Conservation (phyloP, 1,284 basidiomycete genomes). For the Bjerkandera adusta region DNA sequence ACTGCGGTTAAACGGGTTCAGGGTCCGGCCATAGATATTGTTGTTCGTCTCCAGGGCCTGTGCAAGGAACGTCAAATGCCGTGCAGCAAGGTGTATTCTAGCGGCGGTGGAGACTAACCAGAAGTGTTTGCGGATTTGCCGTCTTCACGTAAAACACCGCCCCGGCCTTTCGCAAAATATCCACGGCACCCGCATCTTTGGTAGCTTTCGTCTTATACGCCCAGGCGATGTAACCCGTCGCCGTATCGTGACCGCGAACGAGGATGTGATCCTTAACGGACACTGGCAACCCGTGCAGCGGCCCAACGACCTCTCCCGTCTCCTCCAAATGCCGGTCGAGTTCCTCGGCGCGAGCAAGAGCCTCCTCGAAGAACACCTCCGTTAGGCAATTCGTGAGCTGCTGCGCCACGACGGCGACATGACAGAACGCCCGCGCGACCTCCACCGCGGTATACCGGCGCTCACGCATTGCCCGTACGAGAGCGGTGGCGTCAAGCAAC, state of each 20-base stretch:
- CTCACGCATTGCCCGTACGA: constrained; percentile 27
- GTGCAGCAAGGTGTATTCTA: too few species aligned
- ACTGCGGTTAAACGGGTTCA: constrained; percentile 53
- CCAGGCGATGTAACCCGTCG: constrained; percentile 52
- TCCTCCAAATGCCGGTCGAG: constrained; percentile 46
- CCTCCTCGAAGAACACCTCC: constrained; percentile 54
- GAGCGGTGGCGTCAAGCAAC: constrained; percentile 32
- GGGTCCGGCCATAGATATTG: constrained; percentile 50
- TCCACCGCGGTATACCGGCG: constrained; percentile 34
- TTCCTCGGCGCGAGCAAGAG: constrained; percentile 45
- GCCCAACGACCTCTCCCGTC: constrained; percentile 51
- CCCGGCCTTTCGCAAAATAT: constrained; percentile 47
- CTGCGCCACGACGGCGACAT: constrained; percentile 35
- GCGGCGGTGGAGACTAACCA: constrained; percentile 35
- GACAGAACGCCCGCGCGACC: constrained; percentile 33
- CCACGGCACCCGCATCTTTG: constrained; percentile 44
- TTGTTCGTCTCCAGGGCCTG: constrained; percentile 49
- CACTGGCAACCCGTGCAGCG: constrained; percentile 59
- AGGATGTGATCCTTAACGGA: constrained; percentile 56
- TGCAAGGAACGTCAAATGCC: constrained; percentile 1
- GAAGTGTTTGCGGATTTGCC: constrained; percentile 51
- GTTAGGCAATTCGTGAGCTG: constrained; percentile 53
- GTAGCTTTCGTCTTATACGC: constrained; percentile 40
- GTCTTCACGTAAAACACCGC: constrained; percentile 60
- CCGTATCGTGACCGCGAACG: constrained; percentile 45